These are phyloP conservation scores for Calophaca sinica DNA, from an alignment of 306 rosid species.

Conservation along the genomic window DNA sequence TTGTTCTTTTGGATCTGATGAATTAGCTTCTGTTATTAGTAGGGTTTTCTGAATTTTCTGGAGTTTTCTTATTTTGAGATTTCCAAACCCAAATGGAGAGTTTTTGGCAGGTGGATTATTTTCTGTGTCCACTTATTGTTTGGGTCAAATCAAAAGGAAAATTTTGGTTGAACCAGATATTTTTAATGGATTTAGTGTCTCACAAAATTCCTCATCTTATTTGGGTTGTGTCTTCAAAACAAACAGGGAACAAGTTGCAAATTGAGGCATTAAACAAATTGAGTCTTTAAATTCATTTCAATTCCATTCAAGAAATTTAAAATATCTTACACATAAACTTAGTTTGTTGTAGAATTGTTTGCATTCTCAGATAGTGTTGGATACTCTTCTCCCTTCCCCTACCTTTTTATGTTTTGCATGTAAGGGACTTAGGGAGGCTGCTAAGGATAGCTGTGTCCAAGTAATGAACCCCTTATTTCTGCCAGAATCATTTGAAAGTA, in stretches of 20 bases:
- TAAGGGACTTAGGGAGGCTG: not conserved
- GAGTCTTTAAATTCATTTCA: conserved; percentile 21
- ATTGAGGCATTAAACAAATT: conserved; percentile 4
- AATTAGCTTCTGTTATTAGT: conserved; percentile 3
- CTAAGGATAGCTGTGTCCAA: conserved; percentile 2
- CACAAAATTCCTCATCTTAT: not conserved
- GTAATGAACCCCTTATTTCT: conserved; percentile 6
- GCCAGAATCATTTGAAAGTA: conserved; percentile 6
- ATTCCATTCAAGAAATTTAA: not conserved
- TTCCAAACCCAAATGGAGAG: conserved; percentile 20
- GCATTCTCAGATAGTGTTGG: conserved; percentile 37
- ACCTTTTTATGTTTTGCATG: no score
- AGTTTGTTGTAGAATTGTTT: conserved; percentile 29
- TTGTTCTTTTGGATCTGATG: conserved; percentile 50
- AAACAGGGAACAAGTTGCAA: conserved; percentile 25
- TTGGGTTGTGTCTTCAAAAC: not conserved
- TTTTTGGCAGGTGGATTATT: not conserved
- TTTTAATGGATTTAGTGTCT: conserved; percentile 5
- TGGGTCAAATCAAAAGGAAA: not conserved
- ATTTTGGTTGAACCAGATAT: not conserved
- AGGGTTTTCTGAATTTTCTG: conserved; percentile 9
- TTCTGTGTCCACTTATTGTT: not conserved
- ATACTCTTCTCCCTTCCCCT: no score
- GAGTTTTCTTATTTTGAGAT: conserved; percentile 19
- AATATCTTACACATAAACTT: not conserved